Base-by-base conservation (phyloP, 257 asterid genomes). In the Coffea eugenioides region DNA sequence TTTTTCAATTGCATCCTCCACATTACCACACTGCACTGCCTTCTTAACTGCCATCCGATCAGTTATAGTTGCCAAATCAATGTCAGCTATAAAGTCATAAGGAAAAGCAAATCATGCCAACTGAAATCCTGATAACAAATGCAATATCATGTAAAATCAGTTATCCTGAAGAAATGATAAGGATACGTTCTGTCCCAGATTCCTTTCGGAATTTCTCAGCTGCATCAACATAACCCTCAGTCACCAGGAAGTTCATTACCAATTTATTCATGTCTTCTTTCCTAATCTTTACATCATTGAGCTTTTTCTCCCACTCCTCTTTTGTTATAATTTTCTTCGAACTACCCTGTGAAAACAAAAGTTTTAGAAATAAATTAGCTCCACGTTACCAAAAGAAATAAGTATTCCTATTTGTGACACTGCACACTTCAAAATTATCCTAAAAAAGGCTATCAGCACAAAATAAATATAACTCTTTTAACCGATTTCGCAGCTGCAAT, bases 161-260 rank as follows among this genome's bases (percentile, higher is more conserved):
- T 62, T 61, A 70, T 41, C 51, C 65, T 21, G 36, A 59, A 75
- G 14, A 39, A 31, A 46, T 36, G 36, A 62, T 4, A 73, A 73
- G 93, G 95, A 93, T 93, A 93, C 98, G 96, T 77, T 90, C 93
- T 73, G 96, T 92, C 73, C 98, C 98, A 31, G 97, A 92, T 85
- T 93, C 98, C 81, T 81, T 80, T 76, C 88, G 85, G 89, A 93
- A 90, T 69, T 86, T 92, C 77, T 92, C 96, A 43, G 97, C 97
- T 66, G 91, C 97, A 64, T 93, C 97, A 21, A 92, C 96, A 78
- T 88, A 92, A 75, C 97, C 98, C 89, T 92, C 96, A 0, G 96
- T 92, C 64, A 90, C 97, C 73, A 93, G 88, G 86, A 88, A 93
- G 85, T 92, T 92, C 97, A 93, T 93, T 82, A 92, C 96, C 88